Base-by-base conservation (phyloP, 106 monocot genomes). In the Phalaenopsis equestris region DNA sequence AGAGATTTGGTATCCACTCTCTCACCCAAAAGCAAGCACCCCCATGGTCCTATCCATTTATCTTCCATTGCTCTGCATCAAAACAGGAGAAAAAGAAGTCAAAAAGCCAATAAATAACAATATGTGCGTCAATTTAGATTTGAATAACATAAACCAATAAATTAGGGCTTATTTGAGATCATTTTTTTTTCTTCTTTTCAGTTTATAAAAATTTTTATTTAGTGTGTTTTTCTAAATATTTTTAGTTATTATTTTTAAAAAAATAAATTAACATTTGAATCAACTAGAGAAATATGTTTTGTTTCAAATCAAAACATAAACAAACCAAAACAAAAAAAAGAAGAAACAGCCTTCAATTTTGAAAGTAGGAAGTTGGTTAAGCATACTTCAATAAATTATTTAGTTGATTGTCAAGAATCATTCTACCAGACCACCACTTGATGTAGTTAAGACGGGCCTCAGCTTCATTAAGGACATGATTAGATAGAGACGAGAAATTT, bases 31-130 rank as follows among this genome's bases (percentile, higher is more conserved):
- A 98, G 81, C 85, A 98, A 86, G 87, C 94, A 98, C 61, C 81
- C 78, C 97, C 97, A 98, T 23, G 97, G 89, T 79, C 97, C 97
- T 56, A 98, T 74, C 97, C 97, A 98, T 47, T 78, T 85, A 46
- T 90, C 90, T 81, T 98, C 97, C 78, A 94, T 90, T 68, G 67
- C 79, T 83, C 97, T 98, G 85, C 21, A 15, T 73, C 39, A 39
- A 18, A 84, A 78, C 56, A 76, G 73, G 38, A 81, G 77, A 77
- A 14, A 48, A 72, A 15, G 19, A 56, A 52, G 14, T 10, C 52
- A 10, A 52, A 52, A 52, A 52, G 52, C 52, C 43, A 8, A 67
- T 17, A n/a, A 56, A 4, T 30, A 37, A 61, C 12, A 85, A 75
- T 45, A 72, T 42, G 45, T 19, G 72, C 30, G 61, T 38, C 14